Conservation (phyloP, 495 filamentous ascomycete species). For the Xylaria grammica region DNA sequence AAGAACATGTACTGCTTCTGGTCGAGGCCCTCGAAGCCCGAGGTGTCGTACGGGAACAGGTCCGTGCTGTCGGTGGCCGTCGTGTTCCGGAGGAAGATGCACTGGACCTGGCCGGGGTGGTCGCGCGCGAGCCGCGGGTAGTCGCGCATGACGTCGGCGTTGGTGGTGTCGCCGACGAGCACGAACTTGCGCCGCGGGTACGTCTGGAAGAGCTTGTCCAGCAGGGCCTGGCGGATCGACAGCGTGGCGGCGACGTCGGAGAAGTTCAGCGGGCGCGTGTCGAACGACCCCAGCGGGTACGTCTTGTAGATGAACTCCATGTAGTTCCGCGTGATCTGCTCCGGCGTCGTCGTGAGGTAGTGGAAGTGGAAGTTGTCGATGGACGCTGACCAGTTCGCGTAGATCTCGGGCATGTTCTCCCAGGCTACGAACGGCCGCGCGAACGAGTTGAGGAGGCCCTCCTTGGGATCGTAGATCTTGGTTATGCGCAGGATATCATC, state of each 20-base stretch:
- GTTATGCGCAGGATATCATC: slow-evolving; percentile 84
- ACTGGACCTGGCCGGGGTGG: slow-evolving; percentile 74
- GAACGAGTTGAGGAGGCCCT: slow-evolving; percentile 79
- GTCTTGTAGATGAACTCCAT: slow-evolving; percentile 80
- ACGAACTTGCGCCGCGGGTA: slow-evolving; percentile 77
- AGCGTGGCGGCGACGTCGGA: slow-evolving; percentile 73
- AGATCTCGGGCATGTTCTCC: slow-evolving; percentile 80
- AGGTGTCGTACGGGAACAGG: slow-evolving; percentile 76
- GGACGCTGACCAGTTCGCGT: slow-evolving; percentile 66
- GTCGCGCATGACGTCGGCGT: slow-evolving; percentile 76
- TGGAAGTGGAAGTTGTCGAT: slow-evolving; percentile 76
- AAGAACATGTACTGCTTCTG: slow-evolving; percentile 80
- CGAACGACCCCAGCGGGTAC: slow-evolving; percentile 74
- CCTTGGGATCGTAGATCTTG: slow-evolving; percentile 75
- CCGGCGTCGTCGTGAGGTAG: slow-evolving; percentile 83
- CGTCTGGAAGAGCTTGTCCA: slow-evolving; percentile 74
- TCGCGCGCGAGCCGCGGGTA: slow-evolving; percentile 70
- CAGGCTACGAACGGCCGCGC: slow-evolving; percentile 71
- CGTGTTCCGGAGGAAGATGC: slow-evolving; percentile 80
- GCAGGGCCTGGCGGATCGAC: slow-evolving; percentile 68
- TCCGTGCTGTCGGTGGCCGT: slow-evolving; percentile 64
- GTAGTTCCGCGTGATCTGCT: slow-evolving; percentile 77
- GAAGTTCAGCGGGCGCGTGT: slow-evolving; percentile 80
- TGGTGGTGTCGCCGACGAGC: slow-evolving; percentile 77
- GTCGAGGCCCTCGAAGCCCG: slow-evolving; percentile 67